Evolutionary conservation across 2,329 filamentous ascomycete genomes (phyloP), one percentile per base, ranked within the genome.

Genomic region (Fusarium albosuccineum): DNA sequence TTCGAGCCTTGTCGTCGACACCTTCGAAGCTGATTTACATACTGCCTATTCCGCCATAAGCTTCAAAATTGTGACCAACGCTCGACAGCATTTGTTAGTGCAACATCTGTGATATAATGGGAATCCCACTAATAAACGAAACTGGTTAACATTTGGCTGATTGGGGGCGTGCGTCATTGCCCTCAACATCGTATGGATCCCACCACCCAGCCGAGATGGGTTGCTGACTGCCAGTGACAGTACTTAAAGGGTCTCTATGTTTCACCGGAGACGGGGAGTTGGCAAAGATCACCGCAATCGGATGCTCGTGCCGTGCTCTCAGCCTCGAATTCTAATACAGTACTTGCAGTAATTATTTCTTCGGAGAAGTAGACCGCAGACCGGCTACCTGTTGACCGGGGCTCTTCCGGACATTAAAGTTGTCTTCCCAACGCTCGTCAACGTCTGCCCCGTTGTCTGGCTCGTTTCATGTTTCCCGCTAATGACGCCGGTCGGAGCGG

Each of bases 401-500:
- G 57, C 44, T 50, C 58, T 64, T 58, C 55, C 65, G 67, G 67
- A 68, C 45, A 70, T 70, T 70, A 64, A 57, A 49, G 16, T 60
- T 14, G 65, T 45, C 62, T 45, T 58, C 55, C 48, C 55, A 58
- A 57, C 36, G 40, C 61, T 64, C 39, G 39, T 52, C 60, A 50
- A 57, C 44, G 54, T 49, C 60, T 60, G 46, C 39, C 44, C 40
- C 42, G 36, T 57, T 67, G 60, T 57, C 42, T 66, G 40, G 48
- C 60, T 66, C 45, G 71, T 73, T 73, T 73, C 71, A 74, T 62
- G 70, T 71, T 73, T 73, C 64, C 67, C 68, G 54, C 71, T 73
- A 73, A 73, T 62, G 64, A 68, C 57, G 58, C 67, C 63, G 70
- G 60, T 68, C 58, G 57, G 52, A 59, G 69, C 63, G 67, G 67